phyloP scores from a whole-genome alignment of 177 flowering plant genomes.

The Tripterygium wilfordii region DNA sequence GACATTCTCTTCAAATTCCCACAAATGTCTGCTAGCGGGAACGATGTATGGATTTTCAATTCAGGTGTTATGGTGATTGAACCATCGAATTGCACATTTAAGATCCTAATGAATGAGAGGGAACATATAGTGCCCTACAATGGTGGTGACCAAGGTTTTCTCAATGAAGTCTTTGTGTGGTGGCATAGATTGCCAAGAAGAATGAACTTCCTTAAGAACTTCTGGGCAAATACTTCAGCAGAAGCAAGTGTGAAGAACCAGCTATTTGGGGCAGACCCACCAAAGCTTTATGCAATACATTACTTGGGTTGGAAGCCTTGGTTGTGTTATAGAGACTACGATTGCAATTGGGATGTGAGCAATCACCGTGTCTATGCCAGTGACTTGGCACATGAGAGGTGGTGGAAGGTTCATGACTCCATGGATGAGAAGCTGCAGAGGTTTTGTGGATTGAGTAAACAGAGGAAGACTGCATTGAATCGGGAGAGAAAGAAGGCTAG shows the following conservation, averaged over 20 bases:
- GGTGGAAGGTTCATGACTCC: constrained; percentile 84
- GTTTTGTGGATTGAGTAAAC: constrained; percentile 43
- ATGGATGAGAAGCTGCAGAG: constrained; percentile 60
- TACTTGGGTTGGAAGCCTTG: constrained; percentile 91
- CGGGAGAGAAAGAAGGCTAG: constrained; percentile 60
- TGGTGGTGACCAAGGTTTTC: constrained; percentile 96
- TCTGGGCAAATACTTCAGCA: constrained; percentile 67
- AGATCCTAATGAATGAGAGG: constrained; percentile 39
- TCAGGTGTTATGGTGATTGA: constrained; percentile 94
- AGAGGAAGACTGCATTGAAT: constrained; percentile 54
- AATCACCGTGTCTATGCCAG: constrained; percentile 76
- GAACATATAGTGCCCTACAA: constrained; percentile 70
- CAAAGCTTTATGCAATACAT: constrained; percentile 72
- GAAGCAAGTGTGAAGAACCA: constrained; percentile 67
- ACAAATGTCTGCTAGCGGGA: constrained; percentile 79
- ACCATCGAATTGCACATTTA: constrained; percentile 87
- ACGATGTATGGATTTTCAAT: constrained; percentile 75
- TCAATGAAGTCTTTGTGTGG: constrained; percentile 88
- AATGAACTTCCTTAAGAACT: constrained; percentile 79
- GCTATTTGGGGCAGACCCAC: constrained; percentile 73
- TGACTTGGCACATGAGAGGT: constrained; percentile 68
- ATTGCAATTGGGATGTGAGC: constrained; percentile 76
- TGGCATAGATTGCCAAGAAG: constrained; percentile 89
- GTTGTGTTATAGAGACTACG: constrained; percentile 91
- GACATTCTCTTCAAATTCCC: constrained; percentile 84